Percentiles rank a stretch among this genome's conserved stretches.
phyloP scores from a whole-genome alignment of 2,329 filamentous ascomycete species.

The Dothidotthia symphoricarpi region DNA sequence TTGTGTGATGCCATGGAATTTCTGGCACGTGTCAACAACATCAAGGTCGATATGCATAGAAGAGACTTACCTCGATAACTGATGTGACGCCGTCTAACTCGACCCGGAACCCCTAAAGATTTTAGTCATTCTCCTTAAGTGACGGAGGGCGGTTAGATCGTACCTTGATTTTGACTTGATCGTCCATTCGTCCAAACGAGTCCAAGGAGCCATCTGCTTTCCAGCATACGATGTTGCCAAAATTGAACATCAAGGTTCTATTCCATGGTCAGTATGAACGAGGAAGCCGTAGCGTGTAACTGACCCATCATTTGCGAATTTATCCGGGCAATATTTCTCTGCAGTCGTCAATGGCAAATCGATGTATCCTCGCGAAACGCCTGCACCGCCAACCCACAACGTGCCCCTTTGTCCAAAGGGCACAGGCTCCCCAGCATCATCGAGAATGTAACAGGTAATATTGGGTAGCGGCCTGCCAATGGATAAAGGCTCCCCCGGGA shows the following conservation, averaged over 20 bases:
- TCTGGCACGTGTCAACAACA: slow-evolving; percentile 23
- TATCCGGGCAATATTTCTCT: slow-evolving; percentile 52
- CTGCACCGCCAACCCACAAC: slow-evolving; percentile 59
- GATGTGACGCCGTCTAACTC: slow-evolving; percentile 58
- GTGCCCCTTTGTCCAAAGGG: slow-evolving; percentile 50
- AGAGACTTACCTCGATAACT: slow-evolving; percentile 20
- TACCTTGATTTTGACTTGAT: slow-evolving; percentile 61
- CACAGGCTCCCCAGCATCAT: slow-evolving; percentile 49
- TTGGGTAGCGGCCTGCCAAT: slow-evolving; percentile 59
- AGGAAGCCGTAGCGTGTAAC: not conserved
- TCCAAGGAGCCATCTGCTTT: slow-evolving; percentile 54
- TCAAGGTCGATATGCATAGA: not conserved
- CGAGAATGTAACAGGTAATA: slow-evolving; percentile 56
- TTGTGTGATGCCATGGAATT: slow-evolving; percentile 48
- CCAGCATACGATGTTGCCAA: slow-evolving; percentile 60
- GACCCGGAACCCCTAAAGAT: slow-evolving; percentile 56
- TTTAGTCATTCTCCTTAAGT: too few species aligned
- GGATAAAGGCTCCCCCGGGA: slow-evolving; percentile 48
- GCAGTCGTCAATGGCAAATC: slow-evolving; percentile 54
- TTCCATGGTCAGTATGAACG: not conserved
- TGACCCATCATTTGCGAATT: slow-evolving; percentile 54
- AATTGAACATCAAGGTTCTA: slow-evolving; percentile 56
- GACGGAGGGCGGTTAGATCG: slow-evolving; percentile 16
- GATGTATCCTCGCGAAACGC: slow-evolving; percentile 58
- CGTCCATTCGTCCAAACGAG: slow-evolving; percentile 58